phyloP scores from a whole-genome alignment of 1,284 basidiomycete genomes.

The Marasmius fiardii region DNA sequence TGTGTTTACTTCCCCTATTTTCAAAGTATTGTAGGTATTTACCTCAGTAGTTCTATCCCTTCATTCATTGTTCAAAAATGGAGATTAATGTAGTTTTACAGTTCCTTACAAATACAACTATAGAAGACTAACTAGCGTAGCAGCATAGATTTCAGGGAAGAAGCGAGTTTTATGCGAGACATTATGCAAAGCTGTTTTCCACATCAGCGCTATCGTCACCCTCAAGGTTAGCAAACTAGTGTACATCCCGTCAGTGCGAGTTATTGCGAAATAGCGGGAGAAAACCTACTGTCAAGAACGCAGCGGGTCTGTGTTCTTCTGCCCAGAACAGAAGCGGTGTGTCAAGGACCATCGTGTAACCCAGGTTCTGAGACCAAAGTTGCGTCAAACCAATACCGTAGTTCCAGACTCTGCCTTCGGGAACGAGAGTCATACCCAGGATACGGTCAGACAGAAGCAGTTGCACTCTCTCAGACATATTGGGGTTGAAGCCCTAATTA shows the following conservation, averaged over 20 bases:
- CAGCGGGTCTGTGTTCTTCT: conserved; percentile 88
- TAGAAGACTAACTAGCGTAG: not conserved
- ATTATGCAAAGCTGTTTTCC: conserved; percentile 79
- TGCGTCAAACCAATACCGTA: conserved; percentile 92
- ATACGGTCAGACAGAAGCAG: conserved; percentile 92
- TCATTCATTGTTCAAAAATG: not conserved
- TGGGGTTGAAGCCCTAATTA: conserved; percentile 86
- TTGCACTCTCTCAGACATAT: conserved; percentile 97
- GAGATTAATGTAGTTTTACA: not conserved
- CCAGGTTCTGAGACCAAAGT: conserved; percentile 82
- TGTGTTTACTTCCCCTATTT: not conserved
- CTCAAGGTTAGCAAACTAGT: conserved; percentile 83
- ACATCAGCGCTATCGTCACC: conserved; percentile 89
- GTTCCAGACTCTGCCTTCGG: conserved; percentile 92
- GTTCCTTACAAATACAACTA: not conserved
- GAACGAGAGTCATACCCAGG: conserved; percentile 87
- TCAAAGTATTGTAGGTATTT: not conserved
- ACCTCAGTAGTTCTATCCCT: not conserved
- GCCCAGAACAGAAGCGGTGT: conserved; percentile 95
- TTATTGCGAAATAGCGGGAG: not conserved
- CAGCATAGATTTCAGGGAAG: not conserved
- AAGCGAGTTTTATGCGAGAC: conserved; percentile 8
- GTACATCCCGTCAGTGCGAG: conserved; percentile 9
- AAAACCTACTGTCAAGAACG: conserved; percentile 78
- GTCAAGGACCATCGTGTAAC: conserved; percentile 87